Evolutionary conservation across 2,329 filamentous ascomycete species (phyloP).

Genomic region (Tolypocladium inflatum): DNA sequence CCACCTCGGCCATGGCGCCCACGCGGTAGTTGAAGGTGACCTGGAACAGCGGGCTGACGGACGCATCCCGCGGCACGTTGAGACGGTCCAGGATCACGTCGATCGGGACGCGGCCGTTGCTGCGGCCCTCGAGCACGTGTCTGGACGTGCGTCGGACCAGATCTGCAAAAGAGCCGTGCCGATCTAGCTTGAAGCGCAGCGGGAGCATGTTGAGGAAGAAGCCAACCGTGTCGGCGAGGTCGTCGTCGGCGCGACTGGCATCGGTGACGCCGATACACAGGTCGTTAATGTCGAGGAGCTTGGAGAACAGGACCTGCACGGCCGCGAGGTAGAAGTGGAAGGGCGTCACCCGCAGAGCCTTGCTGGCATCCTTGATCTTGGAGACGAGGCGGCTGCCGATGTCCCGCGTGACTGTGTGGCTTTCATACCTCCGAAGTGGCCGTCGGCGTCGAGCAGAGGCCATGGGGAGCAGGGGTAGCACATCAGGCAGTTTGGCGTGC

Average conservation of each 20-base stretch:
- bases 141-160: constrained; percentile 10
- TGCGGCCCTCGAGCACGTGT: constrained; percentile 17
- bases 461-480: background rate
- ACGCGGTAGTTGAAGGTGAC: constrained; percentile 35
- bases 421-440: background rate
- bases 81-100: constrained; percentile 33
- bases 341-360: constrained; percentile 9
- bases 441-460: background rate
- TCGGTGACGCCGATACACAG: constrained; percentile 36
- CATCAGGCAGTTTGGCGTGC: background rate
- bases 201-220: constrained; percentile 35
- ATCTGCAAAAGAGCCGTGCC: constrained; percentile 11
- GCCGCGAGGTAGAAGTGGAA: constrained; percentile 40
- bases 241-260: constrained; percentile 11
- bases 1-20: constrained; percentile 14
- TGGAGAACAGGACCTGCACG: constrained; percentile 22
- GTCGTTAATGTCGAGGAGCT: constrained; percentile 19
- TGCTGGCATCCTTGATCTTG: constrained; percentile 7
- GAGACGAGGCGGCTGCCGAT: background rate
- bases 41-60: constrained; percentile 35
- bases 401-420: constrained; percentile 2
- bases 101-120: constrained; percentile 33
- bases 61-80: constrained; percentile 24
- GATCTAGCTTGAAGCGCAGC: constrained; percentile 21
- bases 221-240: constrained; percentile 25